These are phyloP conservation scores for Phytophthora litchii DNA, from an alignment of 352 stramenopile species.

Conservation along the genomic window DNA sequence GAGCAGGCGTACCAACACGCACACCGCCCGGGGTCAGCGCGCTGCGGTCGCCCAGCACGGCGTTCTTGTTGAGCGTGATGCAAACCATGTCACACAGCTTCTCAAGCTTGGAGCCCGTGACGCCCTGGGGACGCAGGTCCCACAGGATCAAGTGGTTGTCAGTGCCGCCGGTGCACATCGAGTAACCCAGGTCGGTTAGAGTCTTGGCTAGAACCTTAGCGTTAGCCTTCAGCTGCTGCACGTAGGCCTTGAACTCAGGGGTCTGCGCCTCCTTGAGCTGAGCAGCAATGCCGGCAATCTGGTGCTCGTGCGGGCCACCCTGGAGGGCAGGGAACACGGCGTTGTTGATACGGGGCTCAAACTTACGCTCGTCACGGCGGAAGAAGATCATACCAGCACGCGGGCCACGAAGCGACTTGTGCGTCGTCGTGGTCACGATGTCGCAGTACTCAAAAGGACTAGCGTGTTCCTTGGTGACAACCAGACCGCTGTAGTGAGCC, in stretches of 20 bases:
- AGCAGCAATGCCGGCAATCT: conserved; percentile 98
- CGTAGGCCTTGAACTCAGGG: conserved; percentile 98
- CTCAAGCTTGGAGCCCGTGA: conserved; percentile 99
- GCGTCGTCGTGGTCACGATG: conserved; percentile 99
- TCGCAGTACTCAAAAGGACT: conserved; percentile 98
- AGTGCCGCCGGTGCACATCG: conserved; percentile 97
- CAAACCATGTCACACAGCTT: conserved; percentile 97
- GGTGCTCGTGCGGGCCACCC: conserved; percentile 97
- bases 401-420: conserved; percentile 98
- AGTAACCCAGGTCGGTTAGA: conserved; percentile 94
- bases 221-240: conserved; percentile 95
- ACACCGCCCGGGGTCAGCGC: conserved; percentile 96
- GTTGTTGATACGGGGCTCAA: conserved; percentile 97
- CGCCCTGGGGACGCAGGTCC: conserved; percentile 94
- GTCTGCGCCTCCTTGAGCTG: conserved; percentile 98
- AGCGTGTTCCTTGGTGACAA: conserved; percentile 94
- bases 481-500: conserved; percentile 98
- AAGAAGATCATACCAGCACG: conserved; percentile 99
- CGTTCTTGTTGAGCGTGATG: conserved; percentile 99
- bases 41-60: conserved; percentile 95
- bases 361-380: conserved; percentile 93
- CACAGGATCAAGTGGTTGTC: conserved; percentile 99
- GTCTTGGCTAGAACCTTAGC: conserved; percentile 92
- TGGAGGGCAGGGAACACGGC: conserved; percentile 99
- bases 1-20: conserved; percentile 94